Conservation (phyloP, 2,329 filamentous ascomycete genomes). For the Claviceps sp. region DNA sequence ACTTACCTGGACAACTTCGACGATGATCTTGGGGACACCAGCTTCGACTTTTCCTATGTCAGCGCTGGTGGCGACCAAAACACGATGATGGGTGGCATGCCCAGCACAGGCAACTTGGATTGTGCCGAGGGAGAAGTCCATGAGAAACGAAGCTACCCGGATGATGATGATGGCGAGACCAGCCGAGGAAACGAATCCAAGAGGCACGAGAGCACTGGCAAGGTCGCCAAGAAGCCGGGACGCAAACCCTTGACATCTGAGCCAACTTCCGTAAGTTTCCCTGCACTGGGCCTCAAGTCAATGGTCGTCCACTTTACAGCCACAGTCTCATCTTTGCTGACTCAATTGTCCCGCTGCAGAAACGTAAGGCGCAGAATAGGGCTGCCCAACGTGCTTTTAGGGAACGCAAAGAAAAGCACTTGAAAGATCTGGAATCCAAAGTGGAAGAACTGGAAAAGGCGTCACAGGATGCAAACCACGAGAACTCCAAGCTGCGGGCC, state of each 20-base stretch:
- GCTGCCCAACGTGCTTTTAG: conserved; percentile 88
- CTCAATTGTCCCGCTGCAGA: conserved; percentile 35
- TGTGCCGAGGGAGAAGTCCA: conserved; percentile 40
- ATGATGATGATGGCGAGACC: conserved; percentile 54
- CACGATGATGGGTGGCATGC: conserved; percentile 65
- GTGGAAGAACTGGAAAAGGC: conserved; percentile 67
- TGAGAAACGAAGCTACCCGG: conserved; percentile 62
- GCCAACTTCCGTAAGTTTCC: conserved; percentile 72
- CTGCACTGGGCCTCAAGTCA: too few relatives aligned
- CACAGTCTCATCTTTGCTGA: conserved; percentile 2
- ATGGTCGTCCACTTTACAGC: too few relatives aligned
- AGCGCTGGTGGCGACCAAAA: conserved; percentile 32
- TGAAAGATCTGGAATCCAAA: conserved; percentile 73
- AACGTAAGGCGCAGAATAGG: conserved; percentile 90
- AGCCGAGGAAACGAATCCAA: conserved; percentile 39
- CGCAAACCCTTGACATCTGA: conserved; percentile 92
- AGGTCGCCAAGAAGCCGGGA: conserved; percentile 86
- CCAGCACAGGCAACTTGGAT: conserved; percentile 40
- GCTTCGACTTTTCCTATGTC: conserved; percentile 53
- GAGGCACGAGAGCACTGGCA: conserved; percentile 71
- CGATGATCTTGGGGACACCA: conserved; percentile 63
- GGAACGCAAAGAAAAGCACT: conserved; percentile 85
- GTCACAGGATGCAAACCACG: conserved; percentile 69
- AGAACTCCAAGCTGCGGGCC: conserved; percentile 73
- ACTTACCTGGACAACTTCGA: conserved; percentile 70